Base-by-base conservation (phyloP, 257 asterid genomes). In the Avicennia marina region DNA sequence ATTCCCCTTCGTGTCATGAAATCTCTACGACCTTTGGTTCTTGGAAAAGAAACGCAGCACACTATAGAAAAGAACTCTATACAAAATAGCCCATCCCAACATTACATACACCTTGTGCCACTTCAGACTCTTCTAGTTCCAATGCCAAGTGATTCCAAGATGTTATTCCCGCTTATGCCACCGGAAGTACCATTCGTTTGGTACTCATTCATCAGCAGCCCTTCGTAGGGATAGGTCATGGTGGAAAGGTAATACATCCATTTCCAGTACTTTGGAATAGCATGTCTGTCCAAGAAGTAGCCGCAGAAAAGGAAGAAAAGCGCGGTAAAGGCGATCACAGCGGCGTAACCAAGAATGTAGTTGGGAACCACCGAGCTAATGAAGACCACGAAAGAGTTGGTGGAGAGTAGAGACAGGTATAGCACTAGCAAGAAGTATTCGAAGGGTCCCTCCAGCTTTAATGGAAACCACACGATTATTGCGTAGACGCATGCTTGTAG, bases 261-360 rank as follows among this genome's bases (percentile, higher is more conserved):
- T 45, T 75, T 85, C 96, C 96, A 88, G 40, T 82, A 82, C 2
- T 4, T 4, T 2, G 96, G 96, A 33, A 88, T 85, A 2, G 53
- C 87, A 24, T 68, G 52, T 61, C 75, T 78, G 63, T 66, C 68
- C 65, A 81, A 20, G 55, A 85, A 82, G 67, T 85, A 88, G 0
- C 96, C 95, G 26, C 93, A 88, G 53, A 88, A 88, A 46, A 88
- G 75, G 72, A 85, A 88, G 73, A 88, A 88, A 0, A 88, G 76
- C 0, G 96, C 96, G 0, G 85, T 89, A 84, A 89, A 89, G 2
- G 96, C 96, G 18, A 89, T 89, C 1, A 85, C 96, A 7, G 95
- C 90, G 0, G 95, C 95, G 47, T 89, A 89, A 1, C 96, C 95
- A 2, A 89, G 60, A n/a, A 89, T 89, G 76, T 82, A 89, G 72